phyloP scores from a whole-genome alignment of 495 filamentous ascomycete species.

The Penicillium paxilli region DNA sequence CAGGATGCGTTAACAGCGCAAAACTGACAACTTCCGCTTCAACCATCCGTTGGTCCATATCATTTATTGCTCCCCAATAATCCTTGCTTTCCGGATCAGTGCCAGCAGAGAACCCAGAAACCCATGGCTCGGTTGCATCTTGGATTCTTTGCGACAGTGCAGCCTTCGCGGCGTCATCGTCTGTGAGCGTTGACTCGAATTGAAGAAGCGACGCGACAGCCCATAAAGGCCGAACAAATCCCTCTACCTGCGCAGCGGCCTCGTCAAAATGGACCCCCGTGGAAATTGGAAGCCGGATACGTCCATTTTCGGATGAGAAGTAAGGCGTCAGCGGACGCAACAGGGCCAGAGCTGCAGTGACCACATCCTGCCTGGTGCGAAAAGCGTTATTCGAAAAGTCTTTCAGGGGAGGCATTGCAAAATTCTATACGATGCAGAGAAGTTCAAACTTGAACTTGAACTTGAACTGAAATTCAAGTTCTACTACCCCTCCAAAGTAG shows the following conservation, averaged over 20 bases:
- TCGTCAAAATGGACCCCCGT: constrained; percentile 23
- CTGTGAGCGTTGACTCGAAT: background rate
- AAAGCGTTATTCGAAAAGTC: constrained; percentile 12
- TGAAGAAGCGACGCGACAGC: constrained; percentile 12
- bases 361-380: constrained; percentile 13
- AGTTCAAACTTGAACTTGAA: no score
- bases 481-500: background rate
- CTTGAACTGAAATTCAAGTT: no score
- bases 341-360: constrained; percentile 10
- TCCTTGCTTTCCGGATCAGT: constrained; percentile 19
- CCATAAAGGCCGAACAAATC: constrained; percentile 23
- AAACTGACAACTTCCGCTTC: constrained; percentile 24
- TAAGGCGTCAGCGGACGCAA: constrained; percentile 11
- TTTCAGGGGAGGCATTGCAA: constrained; percentile 7
- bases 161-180: background rate
- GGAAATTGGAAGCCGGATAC: constrained; percentile 17
- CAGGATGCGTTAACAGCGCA: constrained; percentile 15
- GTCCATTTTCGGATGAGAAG: constrained; percentile 11
- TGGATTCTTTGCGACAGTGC: background rate
- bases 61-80: constrained; percentile 23
- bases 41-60: constrained; percentile 27
- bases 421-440: no score
- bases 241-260: constrained; percentile 21
- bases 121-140: constrained; percentile 15
- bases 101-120: constrained; percentile 14